These are phyloP conservation scores for Colletotrichum phormii DNA, from an alignment of 2,329 filamentous ascomycete genomes.

Conservation along the genomic window DNA sequence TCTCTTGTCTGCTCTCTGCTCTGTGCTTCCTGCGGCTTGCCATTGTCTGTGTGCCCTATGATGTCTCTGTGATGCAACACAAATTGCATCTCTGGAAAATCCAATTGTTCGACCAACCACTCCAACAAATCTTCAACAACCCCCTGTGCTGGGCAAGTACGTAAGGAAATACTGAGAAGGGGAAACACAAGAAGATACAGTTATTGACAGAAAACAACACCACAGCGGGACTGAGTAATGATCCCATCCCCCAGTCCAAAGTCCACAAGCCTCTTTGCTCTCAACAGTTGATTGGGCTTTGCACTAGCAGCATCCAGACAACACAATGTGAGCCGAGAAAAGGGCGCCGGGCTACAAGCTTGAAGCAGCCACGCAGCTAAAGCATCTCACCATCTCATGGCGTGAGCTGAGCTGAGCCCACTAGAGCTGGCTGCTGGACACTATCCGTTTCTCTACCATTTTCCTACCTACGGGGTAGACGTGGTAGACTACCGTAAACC, in stretches of 20 bases:
- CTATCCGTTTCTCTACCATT: background rate
- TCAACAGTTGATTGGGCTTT: background rate
- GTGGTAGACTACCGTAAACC: background rate
- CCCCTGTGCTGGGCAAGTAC: no score
- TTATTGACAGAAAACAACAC: background rate
- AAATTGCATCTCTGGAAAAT: background rate
- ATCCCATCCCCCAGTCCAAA: background rate
- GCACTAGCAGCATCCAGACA: slow-evolving; percentile 10
- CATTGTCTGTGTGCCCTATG: slow-evolving; percentile 21
- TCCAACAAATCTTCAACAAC: background rate
- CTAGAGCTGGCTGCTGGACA: background rate
- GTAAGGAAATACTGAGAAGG: no score
- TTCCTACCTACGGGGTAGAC: background rate
- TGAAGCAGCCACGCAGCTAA: no score
- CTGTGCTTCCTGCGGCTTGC: slow-evolving; percentile 4
- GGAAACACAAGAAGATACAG: slow-evolving; percentile 1
- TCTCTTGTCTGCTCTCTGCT: background rate
- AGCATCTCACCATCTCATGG: background rate
- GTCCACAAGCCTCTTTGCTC: background rate
- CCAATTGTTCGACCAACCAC: background rate
- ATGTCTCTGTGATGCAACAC: slow-evolving; percentile 33
- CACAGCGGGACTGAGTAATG: background rate
- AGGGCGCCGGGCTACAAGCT: background rate
- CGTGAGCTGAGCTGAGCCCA: slow-evolving; percentile 7
- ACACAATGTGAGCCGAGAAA: slow-evolving; percentile 1